Evolutionary conservation across 345 rosid genomes (phyloP), one percentile per base, ranked within the genome.

Genomic region (Dipteronia dyeriana): DNA sequence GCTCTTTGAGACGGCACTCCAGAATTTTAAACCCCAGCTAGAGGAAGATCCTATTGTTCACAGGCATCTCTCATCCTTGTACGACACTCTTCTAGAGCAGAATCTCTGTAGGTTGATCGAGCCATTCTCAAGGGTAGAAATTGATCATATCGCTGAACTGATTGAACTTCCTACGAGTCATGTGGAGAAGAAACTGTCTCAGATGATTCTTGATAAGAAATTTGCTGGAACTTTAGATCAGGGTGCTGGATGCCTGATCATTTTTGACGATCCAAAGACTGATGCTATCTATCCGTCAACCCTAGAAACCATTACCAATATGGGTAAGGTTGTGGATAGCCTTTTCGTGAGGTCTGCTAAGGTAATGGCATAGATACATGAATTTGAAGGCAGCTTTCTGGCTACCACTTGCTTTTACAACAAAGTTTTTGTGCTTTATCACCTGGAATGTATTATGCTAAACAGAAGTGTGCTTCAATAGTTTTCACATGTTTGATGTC

Each of bases 21-120:
- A 86, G 47, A 86, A 91, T 81, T 94, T 84, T 85, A 91, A 68
- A 71, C 85, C 93, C 19, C 98, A 92, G 78, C 88, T 92, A 9
- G 97, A 85, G 87, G 98, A 92, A 72, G 97, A 92, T 84, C 98
- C 97, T 1, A 91, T 94, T 76, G 97, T 94, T 65, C 97, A 94
- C 82, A 78, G 96, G 85, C 98, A 94, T 77, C 96, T 92, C 38
- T 94, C 96, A 5, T 90, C 97, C 63, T 92, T 92, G 9, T 91
- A 92, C 2, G 97, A 92, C 84, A 91, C 96, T 7, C 83, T 92
- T 22, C 73, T 92, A 84, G 98, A 94, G 84, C 97, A 94, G 73
- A 94, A 91, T 31, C 87, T 91, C 34, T 92, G 98, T 81, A 82
- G 97, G 79, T 74, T 94, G 86, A 94, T 94, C n/a, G 98, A 94